Base-by-base conservation (phyloP, 192 early-diverging fungal species). In the Podila epigama region DNA sequence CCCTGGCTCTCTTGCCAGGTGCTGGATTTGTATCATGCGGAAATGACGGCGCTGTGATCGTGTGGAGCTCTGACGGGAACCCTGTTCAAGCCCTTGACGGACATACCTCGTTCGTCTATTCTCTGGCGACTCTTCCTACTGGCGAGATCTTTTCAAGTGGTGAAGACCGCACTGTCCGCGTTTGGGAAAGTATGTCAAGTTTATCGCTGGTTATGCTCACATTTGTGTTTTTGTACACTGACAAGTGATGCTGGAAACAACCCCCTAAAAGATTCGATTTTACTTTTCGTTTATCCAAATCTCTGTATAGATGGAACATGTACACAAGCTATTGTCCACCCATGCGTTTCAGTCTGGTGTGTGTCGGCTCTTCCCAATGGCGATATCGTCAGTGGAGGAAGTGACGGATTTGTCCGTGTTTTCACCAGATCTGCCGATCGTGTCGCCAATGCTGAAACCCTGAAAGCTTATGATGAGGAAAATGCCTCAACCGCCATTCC, bases 41-140 rank as follows among this genome's bases (percentile, higher is more conserved):
- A 20, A 98, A 97, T 64, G 97, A 99, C 75, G 93, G 94, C 6
- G 86, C 94, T 15, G 71, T 99, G 18, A 89, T 94, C 25, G 62
- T 96, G 7, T 98, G 97, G 96, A 80, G 83, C 9, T 58, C 90
- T 27, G 71, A 83, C 42, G 94, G 95, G 0, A 73, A 88, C 34
- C 92, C 90, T 51, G 34, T 94, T 20, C 84, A 87, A 16, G 94
- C 92, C 63, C 75, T 98, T 15, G 68, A 85, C 54, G 95, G 93
- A 0, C 98, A 99, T 71, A 93, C 94, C 1, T 93, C 95, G 20
- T 98, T 96, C 85, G 90, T 99, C 4, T 99, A 99, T 80, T 81
- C 91, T 7, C 63, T 97, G 36, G 78, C 71, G 16, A 83, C 87
- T n/a, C 75, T 93, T n/a, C 79, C 87, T 44, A 83, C 86, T 4